These are phyloP conservation scores for Solanum clarkiae DNA, from an alignment of 257 asterid species.

Conservation along the genomic window DNA sequence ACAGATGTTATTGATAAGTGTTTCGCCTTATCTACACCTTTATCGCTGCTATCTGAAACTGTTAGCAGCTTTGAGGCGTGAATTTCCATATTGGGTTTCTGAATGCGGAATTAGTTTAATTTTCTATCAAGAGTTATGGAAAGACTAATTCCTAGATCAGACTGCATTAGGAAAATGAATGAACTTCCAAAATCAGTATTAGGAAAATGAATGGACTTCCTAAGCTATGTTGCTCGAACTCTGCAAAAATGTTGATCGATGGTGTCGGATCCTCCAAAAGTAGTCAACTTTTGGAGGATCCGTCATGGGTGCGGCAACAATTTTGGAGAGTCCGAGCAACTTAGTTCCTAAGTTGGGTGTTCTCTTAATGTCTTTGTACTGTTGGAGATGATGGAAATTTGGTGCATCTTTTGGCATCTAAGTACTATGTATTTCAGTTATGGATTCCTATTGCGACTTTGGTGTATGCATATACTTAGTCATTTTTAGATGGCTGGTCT, in stretches of 20 bases:
- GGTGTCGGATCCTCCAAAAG: too few species aligned
- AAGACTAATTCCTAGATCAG: not conserved
- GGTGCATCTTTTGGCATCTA: not conserved
- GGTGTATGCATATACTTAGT: not conserved
- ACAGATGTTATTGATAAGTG: not conserved
- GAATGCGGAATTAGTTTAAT: not conserved
- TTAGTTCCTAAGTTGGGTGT: not conserved
- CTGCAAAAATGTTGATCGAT: too few species aligned
- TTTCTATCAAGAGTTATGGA: not conserved
- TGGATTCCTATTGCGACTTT: not conserved
- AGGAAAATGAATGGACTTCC: not conserved
- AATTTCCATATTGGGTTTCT: not conserved
- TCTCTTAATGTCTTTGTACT: not conserved
- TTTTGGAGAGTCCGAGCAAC: too few species aligned
- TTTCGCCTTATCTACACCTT: not conserved
- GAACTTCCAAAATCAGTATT: not conserved
- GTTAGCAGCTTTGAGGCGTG: not conserved
- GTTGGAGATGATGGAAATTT: not conserved
- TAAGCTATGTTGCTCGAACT: too few species aligned
- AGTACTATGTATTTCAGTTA: not conserved
- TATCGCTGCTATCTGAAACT: not conserved
- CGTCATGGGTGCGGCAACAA: too few species aligned
- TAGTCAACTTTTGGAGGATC: too few species aligned
- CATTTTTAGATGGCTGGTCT: not conserved
- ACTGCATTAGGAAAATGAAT: not conserved